Evolutionary conservation across 2,329 filamentous ascomycete species (phyloP).

Genomic region (Fusarium sp.): DNA sequence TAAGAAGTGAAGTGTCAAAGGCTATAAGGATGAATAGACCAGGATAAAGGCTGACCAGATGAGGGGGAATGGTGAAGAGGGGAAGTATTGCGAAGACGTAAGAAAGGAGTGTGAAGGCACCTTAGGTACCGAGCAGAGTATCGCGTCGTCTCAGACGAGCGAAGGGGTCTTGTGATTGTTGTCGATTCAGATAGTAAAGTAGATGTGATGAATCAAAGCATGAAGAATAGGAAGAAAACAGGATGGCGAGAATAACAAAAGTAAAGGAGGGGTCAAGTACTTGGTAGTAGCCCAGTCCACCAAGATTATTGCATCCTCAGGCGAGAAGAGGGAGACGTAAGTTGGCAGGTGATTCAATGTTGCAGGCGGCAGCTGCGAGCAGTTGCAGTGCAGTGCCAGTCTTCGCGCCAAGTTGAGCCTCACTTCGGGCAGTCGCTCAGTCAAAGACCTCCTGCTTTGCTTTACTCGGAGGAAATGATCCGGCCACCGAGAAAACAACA

Average conservation of each 20-base stretch:
- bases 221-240: slow-evolving; percentile 32
- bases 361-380: slow-evolving; percentile 41
- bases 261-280: slow-evolving; percentile 9
- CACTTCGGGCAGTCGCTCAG: not conserved
- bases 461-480: slow-evolving; percentile 19
- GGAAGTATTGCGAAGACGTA: slow-evolving; percentile 18
- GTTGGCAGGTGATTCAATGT: slow-evolving; percentile 27
- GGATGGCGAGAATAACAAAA: slow-evolving; percentile 5
- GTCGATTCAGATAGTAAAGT: slow-evolving; percentile 30
- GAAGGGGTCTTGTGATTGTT: slow-evolving; percentile 23
- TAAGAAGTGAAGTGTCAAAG: slow-evolving; percentile 8
- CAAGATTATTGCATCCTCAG: slow-evolving; percentile 32
- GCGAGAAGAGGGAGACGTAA: slow-evolving; percentile 31
- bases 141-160: slow-evolving; percentile 25
- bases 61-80: slow-evolving; percentile 4
- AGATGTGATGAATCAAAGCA: slow-evolving; percentile 30
- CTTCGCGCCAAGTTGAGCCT: slow-evolving; percentile 2
- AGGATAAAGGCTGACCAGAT: slow-evolving; percentile 13
- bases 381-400: slow-evolving; percentile 25
- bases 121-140: slow-evolving; percentile 21
- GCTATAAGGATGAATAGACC: slow-evolving; percentile 15
- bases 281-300: not conserved
- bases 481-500: slow-evolving; percentile 10
- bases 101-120: slow-evolving; percentile 32
- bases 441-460: not conserved